Evolutionary conservation across 441 rosid species (phyloP).

Genomic region (Melastoma candidum): DNA sequence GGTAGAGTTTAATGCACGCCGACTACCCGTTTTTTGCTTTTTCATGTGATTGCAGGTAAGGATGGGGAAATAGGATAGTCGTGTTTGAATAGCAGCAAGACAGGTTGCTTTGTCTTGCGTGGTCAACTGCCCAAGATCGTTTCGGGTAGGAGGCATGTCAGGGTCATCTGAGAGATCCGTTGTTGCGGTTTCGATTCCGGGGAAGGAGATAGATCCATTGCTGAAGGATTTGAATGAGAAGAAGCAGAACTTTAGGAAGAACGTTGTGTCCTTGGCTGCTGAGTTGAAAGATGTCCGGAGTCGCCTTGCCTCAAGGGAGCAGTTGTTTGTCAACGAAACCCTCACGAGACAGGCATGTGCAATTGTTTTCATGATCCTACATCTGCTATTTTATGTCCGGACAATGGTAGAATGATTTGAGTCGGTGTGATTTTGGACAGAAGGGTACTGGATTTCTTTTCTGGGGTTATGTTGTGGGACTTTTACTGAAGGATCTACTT

Average conservation of each 20-base stretch:
- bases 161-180: conserved; percentile 19
- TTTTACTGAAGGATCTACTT: too few species aligned
- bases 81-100: neutral
- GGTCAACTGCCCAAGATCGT: too few species aligned
- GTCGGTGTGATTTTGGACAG: neutral
- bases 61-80: neutral
- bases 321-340: conserved; percentile 60
- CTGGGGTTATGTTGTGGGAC: too few species aligned
- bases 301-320: conserved; percentile 62
- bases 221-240: conserved; percentile 87
- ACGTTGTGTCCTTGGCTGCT: conserved; percentile 76
- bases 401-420: neutral
- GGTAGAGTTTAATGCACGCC: conserved; percentile 25
- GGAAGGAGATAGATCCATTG: conserved; percentile 63
- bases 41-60: conserved; percentile 18
- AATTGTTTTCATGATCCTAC: neutral
- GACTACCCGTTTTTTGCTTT: conserved; percentile 17
- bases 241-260: conserved; percentile 74
- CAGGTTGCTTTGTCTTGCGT: neutral
- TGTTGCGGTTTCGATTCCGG: conserved; percentile 6
- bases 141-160: conserved; percentile 32
- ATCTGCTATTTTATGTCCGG: neutral
- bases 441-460: too few species aligned
- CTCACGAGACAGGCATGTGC: conserved; percentile 62
- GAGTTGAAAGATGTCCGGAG: conserved; percentile 75